Conservation (phyloP, 2,329 filamentous ascomycete genomes). For the Penicillium sp. region DNA sequence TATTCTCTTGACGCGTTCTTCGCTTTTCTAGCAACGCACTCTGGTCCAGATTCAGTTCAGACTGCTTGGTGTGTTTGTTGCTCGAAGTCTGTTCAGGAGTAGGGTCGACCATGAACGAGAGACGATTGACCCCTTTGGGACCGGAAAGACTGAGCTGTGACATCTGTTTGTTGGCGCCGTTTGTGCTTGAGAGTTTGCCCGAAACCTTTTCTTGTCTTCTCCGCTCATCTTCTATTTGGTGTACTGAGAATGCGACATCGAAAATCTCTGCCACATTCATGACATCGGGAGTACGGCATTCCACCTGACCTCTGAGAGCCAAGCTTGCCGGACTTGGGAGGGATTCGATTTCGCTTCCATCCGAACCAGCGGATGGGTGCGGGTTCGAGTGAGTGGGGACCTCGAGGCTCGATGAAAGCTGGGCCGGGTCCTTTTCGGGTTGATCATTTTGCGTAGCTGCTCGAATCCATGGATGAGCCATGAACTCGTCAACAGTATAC, state of each 20-base stretch:
- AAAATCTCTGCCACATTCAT: conserved; percentile 8
- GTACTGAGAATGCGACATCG: conserved; percentile 7
- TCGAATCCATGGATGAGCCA: conserved; percentile 14
- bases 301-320: background rate
- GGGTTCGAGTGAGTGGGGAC: background rate
- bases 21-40: background rate
- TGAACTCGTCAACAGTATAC: conserved; percentile 9
- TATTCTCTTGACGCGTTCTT: background rate
- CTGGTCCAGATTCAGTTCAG: background rate
- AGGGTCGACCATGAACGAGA: background rate
- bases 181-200: background rate
- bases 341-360: background rate
- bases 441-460: background rate
- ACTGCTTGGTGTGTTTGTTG: background rate
- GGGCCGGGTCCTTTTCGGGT: background rate
- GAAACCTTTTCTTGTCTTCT: background rate
- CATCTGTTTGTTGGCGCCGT: background rate
- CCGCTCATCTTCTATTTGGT: background rate
- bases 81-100: background rate
- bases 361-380: background rate
- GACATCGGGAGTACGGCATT: background rate
- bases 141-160: background rate
- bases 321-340: background rate
- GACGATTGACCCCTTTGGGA: background rate
- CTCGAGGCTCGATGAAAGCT: background rate